phyloP scores from a whole-genome alignment of 208 protist species.

The Porcisia hertigi region DNA sequence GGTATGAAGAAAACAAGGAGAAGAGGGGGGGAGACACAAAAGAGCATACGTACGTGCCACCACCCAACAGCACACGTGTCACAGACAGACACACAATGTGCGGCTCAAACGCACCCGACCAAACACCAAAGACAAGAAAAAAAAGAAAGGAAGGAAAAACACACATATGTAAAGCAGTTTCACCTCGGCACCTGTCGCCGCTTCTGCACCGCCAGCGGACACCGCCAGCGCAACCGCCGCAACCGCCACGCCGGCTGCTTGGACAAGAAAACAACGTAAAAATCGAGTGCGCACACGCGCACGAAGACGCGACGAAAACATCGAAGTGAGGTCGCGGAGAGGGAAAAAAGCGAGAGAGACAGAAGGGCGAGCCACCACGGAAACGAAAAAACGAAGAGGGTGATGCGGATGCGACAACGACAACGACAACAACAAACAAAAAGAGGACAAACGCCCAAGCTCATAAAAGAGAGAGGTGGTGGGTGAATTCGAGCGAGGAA shows the following conservation, averaged over 20 bases:
- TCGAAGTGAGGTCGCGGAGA: background rate
- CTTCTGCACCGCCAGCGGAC: background rate
- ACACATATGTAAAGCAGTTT: constrained; percentile 1
- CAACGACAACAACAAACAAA: background rate
- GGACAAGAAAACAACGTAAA: background rate
- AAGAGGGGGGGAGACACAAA: background rate
- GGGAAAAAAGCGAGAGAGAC: background rate
- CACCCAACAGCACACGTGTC: background rate
- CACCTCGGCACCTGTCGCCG: background rate
- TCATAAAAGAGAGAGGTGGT: background rate
- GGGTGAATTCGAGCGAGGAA: background rate
- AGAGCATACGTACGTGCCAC: background rate
- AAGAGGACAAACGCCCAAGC: background rate
- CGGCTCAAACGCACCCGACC: background rate
- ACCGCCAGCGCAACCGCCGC: background rate
- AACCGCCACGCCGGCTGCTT: constrained; percentile 1
- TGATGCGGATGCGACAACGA: background rate
- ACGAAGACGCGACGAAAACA: background rate
- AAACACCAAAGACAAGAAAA: background rate
- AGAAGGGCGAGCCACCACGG: background rate
- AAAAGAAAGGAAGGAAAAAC: background rate
- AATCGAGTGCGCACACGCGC: background rate
- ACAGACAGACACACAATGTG: background rate
- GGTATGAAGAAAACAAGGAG: background rate
- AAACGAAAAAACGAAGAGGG: background rate